Evolutionary conservation across 306 rosid genomes (phyloP).

Genomic region (Mimosa pudica): DNA sequence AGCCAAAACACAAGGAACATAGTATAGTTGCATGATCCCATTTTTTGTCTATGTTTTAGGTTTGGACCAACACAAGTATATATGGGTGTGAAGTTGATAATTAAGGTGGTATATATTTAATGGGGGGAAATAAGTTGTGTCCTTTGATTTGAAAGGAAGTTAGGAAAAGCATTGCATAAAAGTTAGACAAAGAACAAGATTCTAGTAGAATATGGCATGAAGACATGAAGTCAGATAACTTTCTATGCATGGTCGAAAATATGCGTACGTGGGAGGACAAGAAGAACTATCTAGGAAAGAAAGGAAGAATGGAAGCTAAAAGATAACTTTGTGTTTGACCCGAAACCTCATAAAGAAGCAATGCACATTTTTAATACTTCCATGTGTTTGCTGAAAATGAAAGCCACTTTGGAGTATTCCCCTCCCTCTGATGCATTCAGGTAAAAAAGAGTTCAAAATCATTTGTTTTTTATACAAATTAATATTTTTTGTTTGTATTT

Average conservation of each 20-base stretch:
- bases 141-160: slow-evolving; percentile 55
- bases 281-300: slow-evolving; percentile 48
- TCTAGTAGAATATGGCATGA: slow-evolving; percentile 45
- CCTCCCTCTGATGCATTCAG: neutral
- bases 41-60: slow-evolving; percentile 24
- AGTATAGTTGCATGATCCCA: slow-evolving; percentile 46
- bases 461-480: too few species aligned
- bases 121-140: neutral
- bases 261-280: slow-evolving; percentile 33
- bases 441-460: neutral
- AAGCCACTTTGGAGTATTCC: neutral
- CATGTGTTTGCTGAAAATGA: neutral
- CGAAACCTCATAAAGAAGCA: slow-evolving; percentile 22
- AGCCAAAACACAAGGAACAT: slow-evolving; percentile 43
- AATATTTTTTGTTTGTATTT: too few species aligned
- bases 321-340: slow-evolving; percentile 38
- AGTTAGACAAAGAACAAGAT: slow-evolving; percentile 55
- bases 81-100: slow-evolving; percentile 32
- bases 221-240: slow-evolving; percentile 19
- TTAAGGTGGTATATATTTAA: neutral
- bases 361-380: slow-evolving; percentile 13
- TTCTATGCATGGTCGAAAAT: neutral
- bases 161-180: slow-evolving; percentile 66
- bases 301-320: slow-evolving; percentile 57
- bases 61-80: neutral